These are phyloP conservation scores for Rusavskia elegans DNA, from an alignment of 495 filamentous ascomycete genomes.

Conservation along the genomic window DNA sequence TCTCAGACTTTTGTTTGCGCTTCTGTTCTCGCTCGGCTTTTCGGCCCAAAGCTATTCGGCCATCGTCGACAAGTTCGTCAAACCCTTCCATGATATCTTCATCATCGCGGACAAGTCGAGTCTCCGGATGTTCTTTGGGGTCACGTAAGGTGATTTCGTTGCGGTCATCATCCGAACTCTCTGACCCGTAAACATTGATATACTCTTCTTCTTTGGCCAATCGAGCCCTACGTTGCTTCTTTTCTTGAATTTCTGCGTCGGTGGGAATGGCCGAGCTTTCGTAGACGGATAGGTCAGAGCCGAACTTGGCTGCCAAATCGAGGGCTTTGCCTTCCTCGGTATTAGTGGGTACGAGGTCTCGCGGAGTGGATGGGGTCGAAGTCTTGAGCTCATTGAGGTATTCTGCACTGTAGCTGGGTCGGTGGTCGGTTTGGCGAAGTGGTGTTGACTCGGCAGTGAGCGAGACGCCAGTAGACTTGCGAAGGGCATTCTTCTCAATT, in stretches of 20 bases:
- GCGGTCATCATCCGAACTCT: conserved; percentile 30
- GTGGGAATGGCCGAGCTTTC: conserved; percentile 46
- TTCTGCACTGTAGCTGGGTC: conserved; percentile 74
- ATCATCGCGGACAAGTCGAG: conserved; percentile 69
- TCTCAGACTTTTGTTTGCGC: conserved; percentile 50
- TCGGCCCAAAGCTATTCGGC: conserved; percentile 57
- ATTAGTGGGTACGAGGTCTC: conserved; percentile 28
- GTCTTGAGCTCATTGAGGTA: conserved; percentile 71
- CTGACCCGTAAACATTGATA: conserved; percentile 51
- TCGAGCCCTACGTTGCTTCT: conserved; percentile 73
- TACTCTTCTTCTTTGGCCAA: conserved; percentile 67
- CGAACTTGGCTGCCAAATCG: conserved; percentile 52
- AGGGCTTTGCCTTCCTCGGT: conserved; percentile 41
- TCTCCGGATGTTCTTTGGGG: conserved; percentile 37
- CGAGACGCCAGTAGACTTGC: conserved; percentile 29
- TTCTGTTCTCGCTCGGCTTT: conserved; percentile 67
- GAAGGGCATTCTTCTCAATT: conserved; percentile 54
- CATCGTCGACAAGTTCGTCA: conserved; percentile 82
- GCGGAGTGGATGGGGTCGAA: conserved; percentile 67
- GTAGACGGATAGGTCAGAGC: conserved; percentile 19
- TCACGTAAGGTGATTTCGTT: conserved; percentile 29
- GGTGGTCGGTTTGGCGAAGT: conserved; percentile 43
- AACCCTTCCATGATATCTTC: conserved; percentile 93
- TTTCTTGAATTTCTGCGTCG: conserved; percentile 78
- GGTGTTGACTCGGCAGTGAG: conserved; percentile 29